Conservation (phyloP, 2,329 filamentous ascomycete species). For the Neonectria magnoliae region DNA sequence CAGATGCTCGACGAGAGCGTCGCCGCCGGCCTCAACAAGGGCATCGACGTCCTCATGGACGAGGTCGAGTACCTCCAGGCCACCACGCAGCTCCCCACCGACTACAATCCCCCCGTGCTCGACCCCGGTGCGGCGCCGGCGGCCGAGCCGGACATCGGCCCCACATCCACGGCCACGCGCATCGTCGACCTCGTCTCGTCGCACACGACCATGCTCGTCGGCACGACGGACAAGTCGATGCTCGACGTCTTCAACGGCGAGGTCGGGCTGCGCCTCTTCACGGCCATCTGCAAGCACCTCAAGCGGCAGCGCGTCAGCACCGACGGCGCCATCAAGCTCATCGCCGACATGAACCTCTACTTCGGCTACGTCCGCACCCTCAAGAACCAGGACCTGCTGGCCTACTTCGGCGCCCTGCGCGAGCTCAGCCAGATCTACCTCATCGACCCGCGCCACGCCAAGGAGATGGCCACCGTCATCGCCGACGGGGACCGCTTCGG, state of each 20-base stretch:
- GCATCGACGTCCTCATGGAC: slow-evolving; percentile 97
- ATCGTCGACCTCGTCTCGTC: slow-evolving; percentile 87
- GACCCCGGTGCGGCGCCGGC: slow-evolving; percentile 35
- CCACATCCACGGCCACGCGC: slow-evolving; percentile 80
- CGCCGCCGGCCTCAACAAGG: slow-evolving; percentile 94
- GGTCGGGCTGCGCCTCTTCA: slow-evolving; percentile 91
- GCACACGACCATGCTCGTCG: slow-evolving; percentile 92
- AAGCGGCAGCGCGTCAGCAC: slow-evolving; percentile 94
- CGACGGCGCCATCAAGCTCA: slow-evolving; percentile 89
- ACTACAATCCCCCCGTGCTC: slow-evolving; percentile 78
- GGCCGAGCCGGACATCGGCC: slow-evolving; percentile 63
- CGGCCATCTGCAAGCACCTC: slow-evolving; percentile 93
- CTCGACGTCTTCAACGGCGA: slow-evolving; percentile 99
- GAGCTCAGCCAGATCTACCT: slow-evolving; percentile 96
- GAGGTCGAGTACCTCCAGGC: slow-evolving; percentile 96
- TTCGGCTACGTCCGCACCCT: slow-evolving; percentile 84
- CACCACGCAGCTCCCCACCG: slow-evolving; percentile 84
- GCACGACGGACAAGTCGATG: slow-evolving; percentile 97
- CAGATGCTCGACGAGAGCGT: slow-evolving; percentile 98
- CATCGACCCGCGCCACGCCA: slow-evolving; percentile 84
- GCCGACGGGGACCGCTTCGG: slow-evolving; percentile 90
- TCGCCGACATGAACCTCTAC: slow-evolving; percentile 96
- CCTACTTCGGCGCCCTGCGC: slow-evolving; percentile 90
- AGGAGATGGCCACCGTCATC: slow-evolving; percentile 95
- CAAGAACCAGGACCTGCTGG: slow-evolving; percentile 82